These are phyloP conservation scores for Malus asiatica DNA, from an alignment of 306 rosid genomes.

Conservation along the genomic window DNA sequence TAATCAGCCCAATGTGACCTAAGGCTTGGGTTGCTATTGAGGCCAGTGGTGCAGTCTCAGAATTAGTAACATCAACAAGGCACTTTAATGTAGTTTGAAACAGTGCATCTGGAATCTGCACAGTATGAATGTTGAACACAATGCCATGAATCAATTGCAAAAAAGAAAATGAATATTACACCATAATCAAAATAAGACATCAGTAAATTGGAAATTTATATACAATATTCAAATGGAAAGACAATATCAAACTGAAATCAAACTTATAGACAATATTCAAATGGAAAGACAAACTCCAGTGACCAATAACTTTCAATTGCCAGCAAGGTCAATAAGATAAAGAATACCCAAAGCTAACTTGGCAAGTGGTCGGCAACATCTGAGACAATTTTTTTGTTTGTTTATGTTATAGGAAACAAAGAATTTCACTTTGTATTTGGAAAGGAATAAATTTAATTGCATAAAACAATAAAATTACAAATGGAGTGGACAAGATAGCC, in stretches of 20 bases:
- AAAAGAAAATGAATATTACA: not conserved
- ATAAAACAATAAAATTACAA: too few species aligned
- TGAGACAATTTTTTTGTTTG: not conserved
- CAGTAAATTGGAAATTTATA: not conserved
- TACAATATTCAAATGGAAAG: not conserved
- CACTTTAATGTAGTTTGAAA: conserved; percentile 53
- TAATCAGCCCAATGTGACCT: conserved; percentile 82
- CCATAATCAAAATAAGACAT: not conserved
- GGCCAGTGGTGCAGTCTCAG: conserved; percentile 70
- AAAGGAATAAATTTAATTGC: not conserved
- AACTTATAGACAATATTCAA: not conserved
- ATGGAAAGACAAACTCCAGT: not conserved
- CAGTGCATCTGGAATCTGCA: conserved; percentile 55
- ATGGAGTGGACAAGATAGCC: too few species aligned
- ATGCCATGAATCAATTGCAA: not conserved
- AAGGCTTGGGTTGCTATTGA: conserved; percentile 90
- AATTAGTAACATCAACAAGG: conserved; percentile 68
- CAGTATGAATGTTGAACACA: conserved; percentile 11
- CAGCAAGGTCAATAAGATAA: not conserved
- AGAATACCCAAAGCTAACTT: not conserved
- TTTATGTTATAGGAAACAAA: not conserved
- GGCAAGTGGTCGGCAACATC: not conserved
- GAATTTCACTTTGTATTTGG: not conserved
- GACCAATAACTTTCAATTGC: not conserved
- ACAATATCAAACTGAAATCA: not conserved